phyloP scores from a whole-genome alignment of 805 yeast genomes.

The Yarrowia deformans region DNA sequence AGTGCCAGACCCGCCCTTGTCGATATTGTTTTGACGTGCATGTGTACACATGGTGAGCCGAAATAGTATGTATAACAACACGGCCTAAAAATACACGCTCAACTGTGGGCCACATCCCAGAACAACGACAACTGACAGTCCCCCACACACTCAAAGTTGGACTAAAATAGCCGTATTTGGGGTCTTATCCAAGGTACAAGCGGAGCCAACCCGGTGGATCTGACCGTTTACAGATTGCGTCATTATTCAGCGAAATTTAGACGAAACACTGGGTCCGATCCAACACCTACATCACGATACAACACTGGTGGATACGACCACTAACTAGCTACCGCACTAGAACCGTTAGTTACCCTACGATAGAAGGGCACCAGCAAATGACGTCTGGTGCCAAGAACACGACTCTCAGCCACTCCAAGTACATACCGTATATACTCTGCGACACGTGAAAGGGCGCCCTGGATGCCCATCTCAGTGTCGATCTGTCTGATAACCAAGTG shows the following conservation, averaged over 20 bases:
- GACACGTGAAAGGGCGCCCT: neutral
- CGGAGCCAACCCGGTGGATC: neutral
- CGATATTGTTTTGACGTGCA: constrained; percentile 1
- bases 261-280: too few species aligned
- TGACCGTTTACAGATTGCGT: too few species aligned
- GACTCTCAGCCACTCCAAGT: too few species aligned
- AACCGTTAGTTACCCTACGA: too few species aligned
- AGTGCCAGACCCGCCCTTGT: too few species aligned
- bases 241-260: too few species aligned
- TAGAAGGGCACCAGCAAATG: too few species aligned
- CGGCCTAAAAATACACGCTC: neutral
- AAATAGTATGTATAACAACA: constrained; percentile 17
- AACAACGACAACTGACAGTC: neutral
- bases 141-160: neutral
- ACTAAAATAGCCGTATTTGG: neutral
- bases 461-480: neutral
- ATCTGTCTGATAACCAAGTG: neutral
- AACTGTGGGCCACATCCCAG: neutral
- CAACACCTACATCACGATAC: too few species aligned
- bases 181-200: neutral
- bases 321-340: too few species aligned
- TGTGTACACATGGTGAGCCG: constrained; percentile 13
- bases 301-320: too few species aligned
- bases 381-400: too few species aligned
- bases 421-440: too few species aligned